Conservation (phyloP, 371 early-diverging fungal genomes). For the Rhizoclosmatium hyalinum region DNA sequence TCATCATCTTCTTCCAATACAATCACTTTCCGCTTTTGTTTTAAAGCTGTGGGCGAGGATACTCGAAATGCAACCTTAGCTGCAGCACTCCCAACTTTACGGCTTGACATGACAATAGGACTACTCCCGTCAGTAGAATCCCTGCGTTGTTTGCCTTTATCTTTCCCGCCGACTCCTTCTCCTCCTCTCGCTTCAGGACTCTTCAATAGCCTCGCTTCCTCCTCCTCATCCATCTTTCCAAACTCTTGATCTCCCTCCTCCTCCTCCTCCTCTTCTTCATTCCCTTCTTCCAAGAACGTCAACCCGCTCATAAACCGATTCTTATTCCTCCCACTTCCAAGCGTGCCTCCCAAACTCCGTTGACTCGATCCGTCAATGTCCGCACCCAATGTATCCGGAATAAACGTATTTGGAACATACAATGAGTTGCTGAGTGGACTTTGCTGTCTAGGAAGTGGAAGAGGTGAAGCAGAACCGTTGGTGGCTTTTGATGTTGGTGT, state of each 20-base stretch:
- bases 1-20: constrained; percentile 2
- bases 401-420: too few relatives aligned
- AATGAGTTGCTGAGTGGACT: too few relatives aligned
- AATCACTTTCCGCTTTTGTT: not conserved
- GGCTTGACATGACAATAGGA: not conserved
- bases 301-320: not conserved
- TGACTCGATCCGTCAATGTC: too few relatives aligned
- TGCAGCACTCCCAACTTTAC: not conserved
- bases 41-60: not conserved
- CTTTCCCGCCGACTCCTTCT: not conserved
- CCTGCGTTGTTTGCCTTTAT: too few relatives aligned
- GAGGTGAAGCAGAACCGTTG: too few relatives aligned
- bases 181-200: not conserved
- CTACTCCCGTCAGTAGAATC: not conserved
- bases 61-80: not conserved
- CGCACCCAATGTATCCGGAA: too few relatives aligned
- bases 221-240: constrained; percentile 1
- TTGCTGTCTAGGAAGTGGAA: too few relatives aligned
- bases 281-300: not conserved
- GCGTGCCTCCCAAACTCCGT: too few relatives aligned
- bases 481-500: too few relatives aligned
- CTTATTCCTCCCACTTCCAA: not conserved
- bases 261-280: not conserved
- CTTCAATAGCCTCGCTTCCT: not conserved
- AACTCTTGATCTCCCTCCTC: not conserved